phyloP scores from a whole-genome alignment of 2,329 filamentous ascomycete species.

The Parastagonospora nodorum region DNA sequence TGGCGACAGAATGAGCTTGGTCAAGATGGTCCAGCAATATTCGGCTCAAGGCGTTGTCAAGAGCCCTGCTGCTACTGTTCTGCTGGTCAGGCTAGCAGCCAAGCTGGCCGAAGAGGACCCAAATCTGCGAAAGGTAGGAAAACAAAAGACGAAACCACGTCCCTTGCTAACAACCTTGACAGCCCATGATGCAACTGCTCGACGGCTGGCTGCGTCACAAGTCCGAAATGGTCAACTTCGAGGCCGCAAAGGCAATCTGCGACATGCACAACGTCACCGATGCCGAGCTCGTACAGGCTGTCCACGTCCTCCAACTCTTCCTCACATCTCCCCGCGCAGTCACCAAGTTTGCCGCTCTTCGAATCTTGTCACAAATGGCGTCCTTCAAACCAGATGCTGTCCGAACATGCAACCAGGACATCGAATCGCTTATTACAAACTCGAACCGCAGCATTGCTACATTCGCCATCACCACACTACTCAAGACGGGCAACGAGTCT shows the following conservation, averaged over 20 bases:
- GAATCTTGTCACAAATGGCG: constrained; percentile 94
- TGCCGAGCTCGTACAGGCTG: constrained; percentile 85
- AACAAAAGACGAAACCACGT: too few species aligned
- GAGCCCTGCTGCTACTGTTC: constrained; percentile 88
- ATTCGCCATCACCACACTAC: constrained; percentile 95
- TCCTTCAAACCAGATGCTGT: constrained; percentile 95
- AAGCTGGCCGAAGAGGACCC: constrained; percentile 93
- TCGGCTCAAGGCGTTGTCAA: constrained; percentile 89
- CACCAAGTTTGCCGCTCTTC: constrained; percentile 95
- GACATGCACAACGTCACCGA: constrained; percentile 93
- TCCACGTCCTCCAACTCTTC: constrained; percentile 95
- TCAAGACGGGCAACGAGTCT: constrained; percentile 97
- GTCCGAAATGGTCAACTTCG: constrained; percentile 92
- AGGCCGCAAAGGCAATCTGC: constrained; percentile 97
- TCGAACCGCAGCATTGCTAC: constrained; percentile 97
- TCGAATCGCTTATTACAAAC: constrained; percentile 95
- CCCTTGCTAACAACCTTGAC: constrained; percentile 11
- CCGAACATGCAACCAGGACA: constrained; percentile 93
- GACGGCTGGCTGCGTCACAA: constrained; percentile 98
- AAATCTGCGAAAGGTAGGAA: constrained; percentile 69
- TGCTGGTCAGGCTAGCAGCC: constrained; percentile 89
- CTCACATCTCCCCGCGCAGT: constrained; percentile 92
- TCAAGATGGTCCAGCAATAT: constrained; percentile 99
- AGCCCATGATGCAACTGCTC: constrained; percentile 93
- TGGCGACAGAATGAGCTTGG: constrained; percentile 95